Conservation (phyloP, 805 yeast genomes). For the Candida chilensis region DNA sequence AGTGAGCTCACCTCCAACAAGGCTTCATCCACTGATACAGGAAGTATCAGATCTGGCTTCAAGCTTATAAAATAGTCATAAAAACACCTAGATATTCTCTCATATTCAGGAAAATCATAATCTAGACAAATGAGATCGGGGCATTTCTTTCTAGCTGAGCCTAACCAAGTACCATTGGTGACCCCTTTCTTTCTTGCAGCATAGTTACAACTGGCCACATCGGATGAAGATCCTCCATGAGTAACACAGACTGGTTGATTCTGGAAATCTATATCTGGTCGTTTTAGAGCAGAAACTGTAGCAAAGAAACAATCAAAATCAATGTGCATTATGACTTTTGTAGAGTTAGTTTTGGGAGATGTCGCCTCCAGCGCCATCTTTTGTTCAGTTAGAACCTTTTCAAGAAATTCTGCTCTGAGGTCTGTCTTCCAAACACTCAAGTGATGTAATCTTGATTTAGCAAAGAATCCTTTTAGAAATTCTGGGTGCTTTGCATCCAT, state of each 20-base stretch:
- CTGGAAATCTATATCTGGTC: slow-evolving; percentile 42
- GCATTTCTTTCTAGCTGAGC: slow-evolving; percentile 53
- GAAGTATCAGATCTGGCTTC: slow-evolving; percentile 47
- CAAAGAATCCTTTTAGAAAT: slow-evolving; percentile 63
- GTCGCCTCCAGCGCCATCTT: slow-evolving; percentile 4
- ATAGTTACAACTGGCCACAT: slow-evolving; percentile 89
- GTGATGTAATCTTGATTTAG: slow-evolving; percentile 81
- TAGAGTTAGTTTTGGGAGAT: slow-evolving; percentile 3
- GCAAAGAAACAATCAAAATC: slow-evolving; percentile 96
- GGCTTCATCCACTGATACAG: slow-evolving; percentile 91
- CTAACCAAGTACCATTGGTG: slow-evolving; percentile 85
- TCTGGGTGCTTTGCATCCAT: slow-evolving; percentile 70
- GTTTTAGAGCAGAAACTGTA: slow-evolving; percentile 60
- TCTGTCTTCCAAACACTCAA: slow-evolving; percentile 81
- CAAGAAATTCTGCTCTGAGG: slow-evolving; percentile 51
- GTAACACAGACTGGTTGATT: slow-evolving; percentile 53
- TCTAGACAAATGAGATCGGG: slow-evolving; percentile 52
- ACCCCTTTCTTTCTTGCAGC: slow-evolving; percentile 75
- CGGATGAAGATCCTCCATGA: slow-evolving; percentile 55
- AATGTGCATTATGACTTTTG: slow-evolving; percentile 53
- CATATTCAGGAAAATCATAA: slow-evolving; percentile 72
- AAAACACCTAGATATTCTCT: slow-evolving; percentile 50
- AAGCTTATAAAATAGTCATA: slow-evolving; percentile 47
- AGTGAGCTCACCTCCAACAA: slow-evolving; percentile 52
- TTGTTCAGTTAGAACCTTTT: slow-evolving; percentile 24